Evolutionary conservation across 2,329 filamentous ascomycete genomes (phyloP), one percentile per base, ranked within the genome.

Genomic region (Rachicladosporium sp.): DNA sequence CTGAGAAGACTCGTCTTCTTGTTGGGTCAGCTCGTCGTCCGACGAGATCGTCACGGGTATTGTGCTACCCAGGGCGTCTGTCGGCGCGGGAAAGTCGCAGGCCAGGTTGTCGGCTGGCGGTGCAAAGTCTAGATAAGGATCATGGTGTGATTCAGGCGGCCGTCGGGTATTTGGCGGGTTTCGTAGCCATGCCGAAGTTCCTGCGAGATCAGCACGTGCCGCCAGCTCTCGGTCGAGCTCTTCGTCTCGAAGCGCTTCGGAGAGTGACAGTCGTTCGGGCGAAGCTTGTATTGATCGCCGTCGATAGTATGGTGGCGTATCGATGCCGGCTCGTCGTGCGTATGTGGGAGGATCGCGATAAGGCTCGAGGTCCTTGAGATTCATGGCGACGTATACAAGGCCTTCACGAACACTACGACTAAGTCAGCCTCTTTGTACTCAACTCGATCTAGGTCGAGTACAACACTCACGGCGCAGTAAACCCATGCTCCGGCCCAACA

Each of bases 311-410:
- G 51, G 51, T 12, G 52, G 49, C 13, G 41, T 49, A 23, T 53
- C 45, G 9, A 53, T 39, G 12, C 49, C 50, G 21, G 42, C 36
- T 7, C 49, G 40, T 33, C 52, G 46, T 4, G 52, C 51, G 36
- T 50, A 44, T 12, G 40, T 38, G 13, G 54, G 54, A 12, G 54
- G 53, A 35, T 56, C 54, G 37, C 56, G 50, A 38, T 58, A 56
- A 23, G 54, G 73, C 33, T 91, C 63, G 1, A 91, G 66, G 44
- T 91, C 80, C 49, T 93, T 78, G 30, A 79, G 74, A 31, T 78
- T 74, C 88, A 95, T 94, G 34, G 84, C 76, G 21, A 96, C 73
- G 55, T 95, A 95, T 1, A 96, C 75, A 72, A 95, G 80, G 33
- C 91, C 89, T 70, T 93, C 83, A 61, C 89, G 80, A 38, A 94